phyloP scores from a whole-genome alignment of 2,329 filamentous ascomycete genomes.

The Colletotrichum sp. region DNA sequence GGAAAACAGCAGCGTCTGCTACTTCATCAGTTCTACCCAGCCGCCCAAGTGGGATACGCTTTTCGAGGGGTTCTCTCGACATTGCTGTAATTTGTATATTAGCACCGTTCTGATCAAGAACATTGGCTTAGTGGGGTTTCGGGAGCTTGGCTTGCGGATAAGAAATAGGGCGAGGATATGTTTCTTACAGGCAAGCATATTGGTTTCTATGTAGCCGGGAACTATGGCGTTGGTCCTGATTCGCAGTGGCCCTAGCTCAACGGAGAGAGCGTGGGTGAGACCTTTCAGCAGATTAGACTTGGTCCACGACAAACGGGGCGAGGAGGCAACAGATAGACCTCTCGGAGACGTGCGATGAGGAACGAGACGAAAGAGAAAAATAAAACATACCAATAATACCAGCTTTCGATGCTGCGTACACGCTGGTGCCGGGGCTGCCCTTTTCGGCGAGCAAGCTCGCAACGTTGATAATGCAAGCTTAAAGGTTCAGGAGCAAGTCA shows the following conservation, averaged over 20 bases:
- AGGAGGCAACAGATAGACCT: background rate
- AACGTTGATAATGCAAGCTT: slow-evolving; percentile 78
- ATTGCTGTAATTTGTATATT: slow-evolving; percentile 41
- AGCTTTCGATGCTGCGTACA: slow-evolving; percentile 82
- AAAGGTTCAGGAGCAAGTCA: background rate
- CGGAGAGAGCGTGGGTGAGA: slow-evolving; percentile 70
- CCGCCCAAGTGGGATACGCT: slow-evolving; percentile 46
- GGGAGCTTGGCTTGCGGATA: background rate
- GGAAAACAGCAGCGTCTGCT: slow-evolving; percentile 80
- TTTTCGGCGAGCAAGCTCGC: slow-evolving; percentile 75
- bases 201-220: slow-evolving; percentile 82
- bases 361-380: slow-evolving; percentile 1
- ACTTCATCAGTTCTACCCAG: slow-evolving; percentile 74
- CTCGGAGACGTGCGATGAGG: background rate
- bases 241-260: slow-evolving; percentile 62
- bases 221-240: slow-evolving; percentile 82
- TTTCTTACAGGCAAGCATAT: slow-evolving; percentile 73
- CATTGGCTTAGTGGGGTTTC: background rate
- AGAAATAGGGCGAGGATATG: background rate
- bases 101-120: slow-evolving; percentile 23
- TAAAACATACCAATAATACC: slow-evolving; percentile 68
- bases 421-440: slow-evolving; percentile 71
- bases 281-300: slow-evolving; percentile 44
- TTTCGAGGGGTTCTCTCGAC: slow-evolving; percentile 28
- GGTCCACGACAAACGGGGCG: background rate